These are phyloP conservation scores for Stephanodiscus triporus DNA, from an alignment of 108 stramenopile species.

Conservation along the genomic window DNA sequence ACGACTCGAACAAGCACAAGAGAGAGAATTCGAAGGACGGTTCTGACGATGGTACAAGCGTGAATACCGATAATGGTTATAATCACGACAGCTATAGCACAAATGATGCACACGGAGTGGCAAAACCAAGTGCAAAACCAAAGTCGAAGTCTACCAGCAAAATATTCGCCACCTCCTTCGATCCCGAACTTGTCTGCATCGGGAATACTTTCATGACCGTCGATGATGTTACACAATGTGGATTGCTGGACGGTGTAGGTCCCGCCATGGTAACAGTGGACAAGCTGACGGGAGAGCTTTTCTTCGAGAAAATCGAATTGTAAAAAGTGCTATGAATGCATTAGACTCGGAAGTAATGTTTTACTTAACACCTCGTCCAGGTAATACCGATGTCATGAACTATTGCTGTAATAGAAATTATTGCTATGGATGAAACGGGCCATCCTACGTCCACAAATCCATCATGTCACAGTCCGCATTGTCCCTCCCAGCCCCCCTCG, in stretches of 20 bases:
- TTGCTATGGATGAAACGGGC: no score
- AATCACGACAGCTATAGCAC: background rate
- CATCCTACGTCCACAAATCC: background rate
- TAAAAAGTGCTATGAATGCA: background rate
- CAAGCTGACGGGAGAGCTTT: slow-evolving; percentile 32
- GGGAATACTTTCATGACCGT: slow-evolving; percentile 46
- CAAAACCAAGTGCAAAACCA: background rate
- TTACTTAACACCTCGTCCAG: no score
- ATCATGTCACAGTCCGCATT: background rate
- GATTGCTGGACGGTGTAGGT: slow-evolving; percentile 30
- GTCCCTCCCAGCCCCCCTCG: background rate
- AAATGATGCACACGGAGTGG: background rate
- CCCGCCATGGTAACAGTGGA: slow-evolving; percentile 39
- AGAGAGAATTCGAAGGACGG: background rate
- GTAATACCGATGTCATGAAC: background rate
- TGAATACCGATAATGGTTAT: no score
- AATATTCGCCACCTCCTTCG: slow-evolving; percentile 43
- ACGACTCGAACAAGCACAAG: background rate
- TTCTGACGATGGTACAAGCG: background rate
- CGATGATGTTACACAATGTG: slow-evolving; percentile 24
- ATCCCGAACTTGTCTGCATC: slow-evolving; percentile 54
- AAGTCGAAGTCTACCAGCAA: slow-evolving; percentile 1
- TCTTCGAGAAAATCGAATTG: slow-evolving; percentile 23
- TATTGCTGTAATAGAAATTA: background rate
- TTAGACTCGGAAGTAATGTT: background rate